Percentiles rank a stretch among this genome's conserved stretches.
Evolutionary conservation across 768 basidiomycete genomes (phyloP).

Genomic region (Suillus alpinus): DNA sequence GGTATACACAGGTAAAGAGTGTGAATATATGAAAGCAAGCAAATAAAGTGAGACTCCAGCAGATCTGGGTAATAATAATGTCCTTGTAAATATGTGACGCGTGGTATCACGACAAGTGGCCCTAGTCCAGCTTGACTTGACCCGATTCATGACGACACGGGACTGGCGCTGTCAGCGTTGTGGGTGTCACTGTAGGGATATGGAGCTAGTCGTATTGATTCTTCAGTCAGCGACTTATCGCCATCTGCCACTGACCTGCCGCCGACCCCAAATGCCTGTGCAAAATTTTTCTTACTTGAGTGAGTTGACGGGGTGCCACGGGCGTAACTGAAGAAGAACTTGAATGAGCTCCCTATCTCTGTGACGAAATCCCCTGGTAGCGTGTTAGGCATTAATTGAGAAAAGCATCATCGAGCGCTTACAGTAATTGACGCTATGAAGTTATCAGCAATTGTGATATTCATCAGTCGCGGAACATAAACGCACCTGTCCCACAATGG

Average conservation of each 20-base stretch:
- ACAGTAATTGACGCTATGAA: conserved; percentile 46
- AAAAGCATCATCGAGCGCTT: conserved; percentile 15
- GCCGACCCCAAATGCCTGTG: conserved; percentile 38
- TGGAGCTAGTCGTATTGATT: conserved; percentile 39
- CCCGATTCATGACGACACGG: conserved; percentile 5
- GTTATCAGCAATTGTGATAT: conserved; percentile 4
- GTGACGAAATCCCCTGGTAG: conserved; percentile 56
- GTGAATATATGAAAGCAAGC: not conserved
- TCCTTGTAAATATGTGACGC: not conserved
- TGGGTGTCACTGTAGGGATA: conserved; percentile 25
- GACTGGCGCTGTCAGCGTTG: conserved; percentile 9
- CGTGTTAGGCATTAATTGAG: conserved; percentile 6
- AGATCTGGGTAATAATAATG: not conserved
- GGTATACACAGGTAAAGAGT: not conserved
- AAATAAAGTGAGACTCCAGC: not conserved
- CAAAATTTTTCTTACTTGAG: conserved; percentile 31
- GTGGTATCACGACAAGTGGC: not conserved
- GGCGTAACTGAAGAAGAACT: conserved; percentile 51
- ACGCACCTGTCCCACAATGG: conserved; percentile 65
- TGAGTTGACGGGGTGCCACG: conserved; percentile 30
- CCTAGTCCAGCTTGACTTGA: not conserved
- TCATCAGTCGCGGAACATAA: not conserved
- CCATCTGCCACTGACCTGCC: conserved; percentile 16
- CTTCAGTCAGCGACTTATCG: conserved; percentile 26
- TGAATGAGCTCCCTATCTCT: conserved; percentile 64